Percentiles rank a stretch among this genome's conserved stretches.
Evolutionary conservation across 139 green algal genomes (phyloP).

Genomic region (Chlorella sp.): DNA sequence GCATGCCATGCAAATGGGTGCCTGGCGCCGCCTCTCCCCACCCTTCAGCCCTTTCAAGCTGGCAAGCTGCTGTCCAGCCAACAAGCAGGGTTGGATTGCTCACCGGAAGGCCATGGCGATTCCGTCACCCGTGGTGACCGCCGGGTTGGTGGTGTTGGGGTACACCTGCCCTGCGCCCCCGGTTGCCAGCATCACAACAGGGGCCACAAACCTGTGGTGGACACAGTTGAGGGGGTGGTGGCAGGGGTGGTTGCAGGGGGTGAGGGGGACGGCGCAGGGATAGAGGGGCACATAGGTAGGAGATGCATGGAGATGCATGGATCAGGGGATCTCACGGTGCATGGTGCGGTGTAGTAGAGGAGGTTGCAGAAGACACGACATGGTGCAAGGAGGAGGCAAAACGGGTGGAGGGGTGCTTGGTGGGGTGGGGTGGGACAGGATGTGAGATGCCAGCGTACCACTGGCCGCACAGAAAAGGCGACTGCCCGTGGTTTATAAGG

Average conservation of each 20-base stretch:
- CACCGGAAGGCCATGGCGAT: constrained; percentile 91
- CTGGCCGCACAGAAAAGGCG: not conserved
- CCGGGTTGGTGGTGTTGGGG: constrained; percentile 97
- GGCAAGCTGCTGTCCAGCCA: not conserved
- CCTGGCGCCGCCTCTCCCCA: too few relatives aligned
- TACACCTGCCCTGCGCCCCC: constrained; percentile 96
- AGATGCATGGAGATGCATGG: too few relatives aligned
- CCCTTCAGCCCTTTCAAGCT: not conserved
- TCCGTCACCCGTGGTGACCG: constrained; percentile 95
- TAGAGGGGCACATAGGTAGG: too few relatives aligned
- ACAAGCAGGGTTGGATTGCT: not conserved
- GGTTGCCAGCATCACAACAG: constrained; percentile 90
- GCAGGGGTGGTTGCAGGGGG: not conserved
- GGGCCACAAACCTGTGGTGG: constrained; percentile 63
- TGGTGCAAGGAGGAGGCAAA: too few relatives aligned
- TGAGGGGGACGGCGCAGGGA: not conserved
- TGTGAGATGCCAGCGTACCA: not conserved
- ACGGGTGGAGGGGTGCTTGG: too few relatives aligned
- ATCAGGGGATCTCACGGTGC: too few relatives aligned
- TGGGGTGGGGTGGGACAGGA: not conserved
- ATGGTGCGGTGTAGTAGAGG: too few relatives aligned
- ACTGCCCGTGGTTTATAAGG: too few relatives aligned
- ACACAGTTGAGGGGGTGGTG: too few relatives aligned
- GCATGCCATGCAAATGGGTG: not conserved
- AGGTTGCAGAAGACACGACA: too few relatives aligned